Percentiles rank a stretch among this genome's conserved stretches.
Evolutionary conservation across 352 stramenopile genomes (phyloP).

Genomic region (Globisporangium nodosum): DNA sequence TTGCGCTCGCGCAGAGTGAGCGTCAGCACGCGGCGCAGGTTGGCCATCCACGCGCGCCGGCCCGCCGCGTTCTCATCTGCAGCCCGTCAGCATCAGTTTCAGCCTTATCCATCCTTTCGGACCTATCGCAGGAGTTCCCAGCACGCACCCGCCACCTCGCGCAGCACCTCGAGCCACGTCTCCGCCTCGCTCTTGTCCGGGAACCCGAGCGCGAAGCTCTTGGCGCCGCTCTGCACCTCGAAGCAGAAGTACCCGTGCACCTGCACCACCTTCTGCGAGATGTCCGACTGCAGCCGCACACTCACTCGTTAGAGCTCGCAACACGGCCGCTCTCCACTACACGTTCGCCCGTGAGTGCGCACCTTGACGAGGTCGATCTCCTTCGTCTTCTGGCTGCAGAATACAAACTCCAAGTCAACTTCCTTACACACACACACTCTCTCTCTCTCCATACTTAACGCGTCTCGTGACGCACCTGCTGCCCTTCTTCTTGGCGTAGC

Average conservation of each 20-base stretch:
- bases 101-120: no score
- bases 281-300: constrained; percentile 22
- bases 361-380: constrained; percentile 74
- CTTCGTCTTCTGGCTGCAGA: constrained; percentile 30
- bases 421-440: neutral
- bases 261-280: constrained; percentile 33
- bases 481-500: constrained; percentile 66
- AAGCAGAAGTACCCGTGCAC: constrained; percentile 58
- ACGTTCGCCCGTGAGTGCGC: neutral
- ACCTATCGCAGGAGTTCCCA: neutral
- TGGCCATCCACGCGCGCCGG: constrained; percentile 58
- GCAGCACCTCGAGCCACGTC: constrained; percentile 57
- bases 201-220: constrained; percentile 48
- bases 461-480: constrained; percentile 11
- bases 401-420: neutral
- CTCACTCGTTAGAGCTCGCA: neutral
- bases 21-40: constrained; percentile 45
- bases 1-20: constrained; percentile 43
- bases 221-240: constrained; percentile 35
- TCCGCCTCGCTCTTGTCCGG: constrained; percentile 31
- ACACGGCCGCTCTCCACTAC: neutral
- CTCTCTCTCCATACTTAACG: no score
- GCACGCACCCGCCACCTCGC: constrained; percentile 42
- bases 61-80: constrained; percentile 68
- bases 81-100: neutral